A percentile compares a stretch with the other conserved stretches of the same genome.
These are phyloP conservation scores for Sporothrix brasiliensis DNA, from an alignment of 2,329 filamentous ascomycete species.

Conservation along the genomic window DNA sequence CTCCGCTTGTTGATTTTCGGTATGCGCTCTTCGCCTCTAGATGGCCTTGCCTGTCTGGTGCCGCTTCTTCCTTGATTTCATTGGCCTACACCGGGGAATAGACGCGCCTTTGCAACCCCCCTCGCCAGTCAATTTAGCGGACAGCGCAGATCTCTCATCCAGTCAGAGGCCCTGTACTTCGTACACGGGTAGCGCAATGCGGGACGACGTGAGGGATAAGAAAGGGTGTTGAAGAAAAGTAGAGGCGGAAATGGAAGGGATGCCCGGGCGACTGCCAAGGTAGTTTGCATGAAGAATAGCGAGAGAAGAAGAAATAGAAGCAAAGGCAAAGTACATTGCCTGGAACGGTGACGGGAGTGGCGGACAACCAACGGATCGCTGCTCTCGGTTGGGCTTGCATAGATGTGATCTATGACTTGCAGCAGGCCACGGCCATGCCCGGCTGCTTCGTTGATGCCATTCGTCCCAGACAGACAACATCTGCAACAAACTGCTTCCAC, in stretches of 20 bases:
- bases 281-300: neutral
- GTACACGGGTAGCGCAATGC: slow-evolving; percentile 5
- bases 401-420: slow-evolving; percentile 6
- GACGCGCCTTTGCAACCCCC: slow-evolving; percentile 8
- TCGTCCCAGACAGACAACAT: neutral
- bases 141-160: slow-evolving; percentile 3
- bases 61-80: neutral
- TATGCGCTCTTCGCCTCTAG: neutral
- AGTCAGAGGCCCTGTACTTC: slow-evolving; percentile 2
- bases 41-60: slow-evolving; percentile 10
- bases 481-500: neutral
- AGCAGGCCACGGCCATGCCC: slow-evolving; percentile 7
- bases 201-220: neutral
- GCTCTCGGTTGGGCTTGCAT: neutral
- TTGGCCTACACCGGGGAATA: slow-evolving; percentile 5
- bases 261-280: neutral
- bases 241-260: neutral
- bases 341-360: neutral
- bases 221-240: slow-evolving; percentile 1
- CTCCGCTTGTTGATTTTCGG: neutral
- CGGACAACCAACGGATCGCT: neutral
- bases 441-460: neutral
- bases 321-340: neutral
- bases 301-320: neutral
- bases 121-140: neutral